Evolutionary conservation across 208 protist species (phyloP).

Genomic region (Trypanosoma avium): DNA sequence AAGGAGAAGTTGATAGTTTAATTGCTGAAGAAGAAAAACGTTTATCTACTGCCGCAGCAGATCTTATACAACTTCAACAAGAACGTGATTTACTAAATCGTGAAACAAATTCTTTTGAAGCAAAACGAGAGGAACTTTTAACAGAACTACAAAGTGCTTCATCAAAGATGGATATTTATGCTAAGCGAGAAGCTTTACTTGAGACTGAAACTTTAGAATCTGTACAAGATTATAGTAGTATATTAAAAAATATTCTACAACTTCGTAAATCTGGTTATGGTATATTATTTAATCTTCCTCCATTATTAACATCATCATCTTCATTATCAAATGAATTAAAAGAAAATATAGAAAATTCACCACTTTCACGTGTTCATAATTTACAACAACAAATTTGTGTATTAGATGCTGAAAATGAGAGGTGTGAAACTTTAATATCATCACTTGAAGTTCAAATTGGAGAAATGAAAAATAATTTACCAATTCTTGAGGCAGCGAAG

Average conservation of each 20-base stretch:
- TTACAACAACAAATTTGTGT: conserved; percentile 11
- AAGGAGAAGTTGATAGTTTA: conserved; percentile 22
- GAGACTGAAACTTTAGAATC: conserved; percentile 7
- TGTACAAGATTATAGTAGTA: neutral
- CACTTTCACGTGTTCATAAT: neutral
- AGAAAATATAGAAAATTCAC: neutral
- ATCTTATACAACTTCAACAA: conserved; percentile 7
- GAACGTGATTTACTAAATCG: conserved; percentile 12
- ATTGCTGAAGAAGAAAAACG: conserved; percentile 23
- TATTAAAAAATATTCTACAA: neutral
- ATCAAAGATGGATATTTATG: conserved; percentile 1
- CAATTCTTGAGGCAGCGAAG: conserved; percentile 37
- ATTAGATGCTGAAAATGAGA: conserved; percentile 13
- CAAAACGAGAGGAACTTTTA: conserved; percentile 11
- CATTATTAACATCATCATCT: neutral
- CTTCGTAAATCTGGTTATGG: conserved; percentile 1
- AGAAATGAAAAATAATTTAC: conserved; percentile 25
- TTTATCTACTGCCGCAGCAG: conserved; percentile 4
- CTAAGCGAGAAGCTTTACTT: neutral
- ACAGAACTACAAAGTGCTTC: conserved; percentile 6
- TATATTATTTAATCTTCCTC: neutral
- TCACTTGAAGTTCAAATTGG: conserved; percentile 28
- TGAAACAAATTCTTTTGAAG: conserved; percentile 13
- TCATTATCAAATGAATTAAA: neutral
- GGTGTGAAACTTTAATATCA: conserved; percentile 19